phyloP scores from a whole-genome alignment of 2,329 filamentous ascomycete species.

The Fusarium piperis region DNA sequence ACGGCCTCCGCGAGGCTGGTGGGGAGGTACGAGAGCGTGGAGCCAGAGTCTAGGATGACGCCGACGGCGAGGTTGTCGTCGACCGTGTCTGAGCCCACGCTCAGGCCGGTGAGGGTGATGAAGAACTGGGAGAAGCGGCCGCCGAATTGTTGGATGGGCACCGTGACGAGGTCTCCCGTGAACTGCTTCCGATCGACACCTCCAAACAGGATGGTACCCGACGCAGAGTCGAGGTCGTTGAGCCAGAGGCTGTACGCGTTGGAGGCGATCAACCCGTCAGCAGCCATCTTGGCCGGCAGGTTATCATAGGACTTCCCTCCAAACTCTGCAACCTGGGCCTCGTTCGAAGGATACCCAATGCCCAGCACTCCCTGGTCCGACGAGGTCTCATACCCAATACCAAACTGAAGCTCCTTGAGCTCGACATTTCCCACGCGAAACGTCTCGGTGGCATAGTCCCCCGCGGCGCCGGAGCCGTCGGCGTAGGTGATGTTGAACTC shows the following conservation, averaged over 20 bases:
- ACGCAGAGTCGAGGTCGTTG: slow-evolving; percentile 73
- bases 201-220: slow-evolving; percentile 77
- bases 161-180: slow-evolving; percentile 67
- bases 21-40: slow-evolving; percentile 74
- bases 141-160: slow-evolving; percentile 70
- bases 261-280: slow-evolving; percentile 68
- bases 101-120: slow-evolving; percentile 72
- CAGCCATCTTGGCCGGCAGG: slow-evolving; percentile 71
- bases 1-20: slow-evolving; percentile 62
- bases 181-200: slow-evolving; percentile 77
- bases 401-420: slow-evolving; percentile 72
- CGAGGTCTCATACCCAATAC: slow-evolving; percentile 72
- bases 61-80: slow-evolving; percentile 63
- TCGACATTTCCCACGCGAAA: slow-evolving; percentile 66
- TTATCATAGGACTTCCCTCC: slow-evolving; percentile 70
- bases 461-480: slow-evolving; percentile 79
- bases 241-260: slow-evolving; percentile 80
- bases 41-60: slow-evolving; percentile 77
- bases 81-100: slow-evolving; percentile 54
- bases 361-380: slow-evolving; percentile 80
- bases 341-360: slow-evolving; percentile 83
- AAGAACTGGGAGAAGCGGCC: slow-evolving; percentile 70
- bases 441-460: slow-evolving; percentile 84
- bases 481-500: slow-evolving; percentile 90
- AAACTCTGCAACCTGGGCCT: slow-evolving; percentile 73